Conservation (phyloP, 345 rosid genomes). For the Anastatica hierochuntica region DNA sequence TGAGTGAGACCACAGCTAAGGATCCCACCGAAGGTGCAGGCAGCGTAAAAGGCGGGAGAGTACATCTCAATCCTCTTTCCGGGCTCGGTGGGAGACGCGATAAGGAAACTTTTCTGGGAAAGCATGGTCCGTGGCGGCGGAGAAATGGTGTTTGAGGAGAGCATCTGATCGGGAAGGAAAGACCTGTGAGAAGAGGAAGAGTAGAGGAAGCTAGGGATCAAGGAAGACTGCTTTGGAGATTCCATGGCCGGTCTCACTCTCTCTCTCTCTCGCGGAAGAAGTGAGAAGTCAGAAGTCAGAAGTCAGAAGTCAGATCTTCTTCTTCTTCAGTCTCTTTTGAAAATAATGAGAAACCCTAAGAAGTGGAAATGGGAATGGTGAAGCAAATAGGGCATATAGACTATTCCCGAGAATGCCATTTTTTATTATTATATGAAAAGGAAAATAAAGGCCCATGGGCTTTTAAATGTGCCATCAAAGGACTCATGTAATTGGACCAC, state of each 20-base stretch:
- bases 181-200: constrained; percentile 31
- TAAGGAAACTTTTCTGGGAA: constrained; percentile 17
- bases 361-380: too few species aligned
- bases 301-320: too few species aligned
- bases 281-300: too few species aligned
- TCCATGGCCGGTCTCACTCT: too few species aligned
- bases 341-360: too few species aligned
- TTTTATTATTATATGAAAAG: not conserved
- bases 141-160: too few species aligned
- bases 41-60: constrained; percentile 80
- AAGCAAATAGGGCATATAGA: not conserved
- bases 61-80: constrained; percentile 72
- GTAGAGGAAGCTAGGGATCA: constrained; percentile 69
- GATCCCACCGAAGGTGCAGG: constrained; percentile 82
- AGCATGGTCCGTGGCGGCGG: constrained; percentile 15
- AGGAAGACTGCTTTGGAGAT: constrained; percentile 33
- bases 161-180: constrained; percentile 27
- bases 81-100: constrained; percentile 64
- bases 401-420: not conserved
- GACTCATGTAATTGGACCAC: too few species aligned
- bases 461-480: too few species aligned
- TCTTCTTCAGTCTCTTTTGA: too few species aligned
- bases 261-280: too few species aligned
- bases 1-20: constrained; percentile 96
- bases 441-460: not conserved